Evolutionary conservation across 164 flowering plant species (phyloP).

Genomic region (Vitis cinerea): DNA sequence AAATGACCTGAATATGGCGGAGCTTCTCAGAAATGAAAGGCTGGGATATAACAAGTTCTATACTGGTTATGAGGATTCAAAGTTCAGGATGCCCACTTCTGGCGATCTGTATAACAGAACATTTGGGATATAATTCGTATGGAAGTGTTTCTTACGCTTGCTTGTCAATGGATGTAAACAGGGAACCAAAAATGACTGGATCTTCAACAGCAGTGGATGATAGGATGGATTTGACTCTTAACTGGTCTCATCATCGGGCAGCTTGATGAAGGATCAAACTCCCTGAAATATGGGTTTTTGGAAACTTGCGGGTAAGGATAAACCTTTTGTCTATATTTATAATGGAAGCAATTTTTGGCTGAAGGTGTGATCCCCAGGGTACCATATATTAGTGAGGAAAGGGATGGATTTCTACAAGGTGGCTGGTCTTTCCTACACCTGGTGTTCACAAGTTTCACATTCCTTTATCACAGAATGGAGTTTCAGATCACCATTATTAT

Average conservation of each 20-base stretch:
- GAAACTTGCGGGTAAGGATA: conserved; percentile 20
- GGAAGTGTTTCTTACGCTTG: not conserved
- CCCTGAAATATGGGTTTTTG: conserved; percentile 10
- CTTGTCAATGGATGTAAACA: not conserved
- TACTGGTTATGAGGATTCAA: conserved; percentile 59
- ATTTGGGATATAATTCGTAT: conserved; percentile 55
- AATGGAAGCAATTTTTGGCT: not conserved
- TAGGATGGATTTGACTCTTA: conserved; percentile 16
- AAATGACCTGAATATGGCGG: conserved; percentile 44
- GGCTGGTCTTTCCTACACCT: too few relatives aligned
- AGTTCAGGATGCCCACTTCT: conserved; percentile 59
- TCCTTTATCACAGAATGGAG: not conserved
- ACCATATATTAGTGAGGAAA: too few relatives aligned
- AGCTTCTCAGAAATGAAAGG: conserved; percentile 65
- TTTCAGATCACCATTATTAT: too few relatives aligned
- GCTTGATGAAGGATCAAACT: conserved; percentile 25
- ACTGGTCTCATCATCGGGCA: conserved; percentile 10
- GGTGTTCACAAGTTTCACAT: too few relatives aligned
- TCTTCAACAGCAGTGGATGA: conserved; percentile 6
- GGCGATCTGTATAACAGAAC: conserved; percentile 74
- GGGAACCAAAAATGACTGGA: not conserved
- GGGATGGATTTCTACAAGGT: too few relatives aligned
- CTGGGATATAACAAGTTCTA: conserved; percentile 49
- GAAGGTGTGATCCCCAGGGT: not conserved
- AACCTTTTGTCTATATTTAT: not conserved